Conservation (phyloP, 179 eudicot species). For the Drosera spatulata region DNA sequence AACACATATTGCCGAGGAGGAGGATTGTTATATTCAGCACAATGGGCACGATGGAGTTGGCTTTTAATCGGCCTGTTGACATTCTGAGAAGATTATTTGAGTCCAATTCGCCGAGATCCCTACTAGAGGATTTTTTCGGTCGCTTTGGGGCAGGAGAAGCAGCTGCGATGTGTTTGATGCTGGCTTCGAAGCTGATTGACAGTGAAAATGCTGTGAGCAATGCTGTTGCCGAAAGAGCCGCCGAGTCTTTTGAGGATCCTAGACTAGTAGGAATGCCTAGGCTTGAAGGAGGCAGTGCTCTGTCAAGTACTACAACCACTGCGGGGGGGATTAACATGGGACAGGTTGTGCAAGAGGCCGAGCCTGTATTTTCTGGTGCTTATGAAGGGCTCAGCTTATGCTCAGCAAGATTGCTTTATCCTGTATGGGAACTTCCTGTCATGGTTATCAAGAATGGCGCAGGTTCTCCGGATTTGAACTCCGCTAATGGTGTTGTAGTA, state of each 20-base stretch:
- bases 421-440: conserved; percentile 93
- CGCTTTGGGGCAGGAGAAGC: conserved; percentile 99
- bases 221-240: conserved; percentile 90
- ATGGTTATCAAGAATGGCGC: conserved; percentile 45
- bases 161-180: conserved; percentile 92
- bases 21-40: conserved; percentile 87
- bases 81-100: conserved; percentile 80
- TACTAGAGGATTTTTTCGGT: conserved; percentile 81
- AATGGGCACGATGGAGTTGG: conserved; percentile 98
- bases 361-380: conserved; percentile 97
- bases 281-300: conserved; percentile 82
- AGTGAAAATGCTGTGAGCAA: conserved; percentile 62
- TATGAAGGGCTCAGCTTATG: conserved; percentile 95
- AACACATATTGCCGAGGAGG: conserved; percentile 91
- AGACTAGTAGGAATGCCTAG: conserved; percentile 94
- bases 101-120: conserved; percentile 77
- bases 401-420: conserved; percentile 88
- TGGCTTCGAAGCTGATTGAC: conserved; percentile 72
- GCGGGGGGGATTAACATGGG: conserved; percentile 99
- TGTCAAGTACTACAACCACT: conserved; percentile 69
- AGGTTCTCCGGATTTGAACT: conserved; percentile 29
- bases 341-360: conserved; percentile 98
- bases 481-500: conserved; percentile 41
- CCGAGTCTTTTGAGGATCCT: conserved; percentile 98
- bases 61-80: conserved; percentile 94